A percentile compares a stretch with the other conserved stretches of the same genome.
Conservation (phyloP, 768 basidiomycete genomes). For the Hirschioporus abietinus region DNA sequence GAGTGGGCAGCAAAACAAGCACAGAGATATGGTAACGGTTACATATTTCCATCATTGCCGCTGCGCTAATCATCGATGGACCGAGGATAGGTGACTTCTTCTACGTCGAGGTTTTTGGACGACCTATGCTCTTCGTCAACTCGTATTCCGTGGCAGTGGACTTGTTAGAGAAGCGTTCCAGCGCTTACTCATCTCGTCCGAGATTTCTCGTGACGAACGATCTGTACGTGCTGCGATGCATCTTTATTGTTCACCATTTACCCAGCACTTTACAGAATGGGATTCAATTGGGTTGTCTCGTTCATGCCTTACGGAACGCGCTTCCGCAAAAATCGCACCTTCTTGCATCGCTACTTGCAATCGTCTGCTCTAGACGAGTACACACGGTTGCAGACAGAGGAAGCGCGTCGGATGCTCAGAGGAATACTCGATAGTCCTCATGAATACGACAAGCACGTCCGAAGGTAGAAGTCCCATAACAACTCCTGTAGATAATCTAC, state of each 20-base stretch:
- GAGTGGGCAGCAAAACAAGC: constrained; percentile 49
- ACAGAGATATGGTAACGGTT: constrained; percentile 40
- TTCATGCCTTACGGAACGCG: not conserved
- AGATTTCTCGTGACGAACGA: constrained; percentile 15
- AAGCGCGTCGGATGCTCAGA: not conserved
- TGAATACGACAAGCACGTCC: not conserved
- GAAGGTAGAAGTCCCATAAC: not conserved
- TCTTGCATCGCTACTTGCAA: not conserved
- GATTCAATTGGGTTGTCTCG: not conserved
- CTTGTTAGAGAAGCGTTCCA: constrained; percentile 24
- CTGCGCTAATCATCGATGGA: constrained; percentile 11
- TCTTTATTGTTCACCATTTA: not conserved
- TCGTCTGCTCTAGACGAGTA: not conserved
- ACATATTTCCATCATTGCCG: not conserved
- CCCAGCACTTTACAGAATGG: not conserved
- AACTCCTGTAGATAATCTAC: not conserved
- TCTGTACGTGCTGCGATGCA: constrained; percentile 5
- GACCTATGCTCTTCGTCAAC: constrained; percentile 20
- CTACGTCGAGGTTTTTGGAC: constrained; percentile 21
- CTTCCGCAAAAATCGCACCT: not conserved
- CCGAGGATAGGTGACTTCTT: constrained; percentile 18
- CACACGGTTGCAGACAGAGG: not conserved
- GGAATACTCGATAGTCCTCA: not conserved
- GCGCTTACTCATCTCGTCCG: constrained; percentile 26
- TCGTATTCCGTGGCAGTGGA: constrained; percentile 21